Conservation (phyloP, 495 filamentous ascomycete genomes). For the Penicillium ucsense region DNA sequence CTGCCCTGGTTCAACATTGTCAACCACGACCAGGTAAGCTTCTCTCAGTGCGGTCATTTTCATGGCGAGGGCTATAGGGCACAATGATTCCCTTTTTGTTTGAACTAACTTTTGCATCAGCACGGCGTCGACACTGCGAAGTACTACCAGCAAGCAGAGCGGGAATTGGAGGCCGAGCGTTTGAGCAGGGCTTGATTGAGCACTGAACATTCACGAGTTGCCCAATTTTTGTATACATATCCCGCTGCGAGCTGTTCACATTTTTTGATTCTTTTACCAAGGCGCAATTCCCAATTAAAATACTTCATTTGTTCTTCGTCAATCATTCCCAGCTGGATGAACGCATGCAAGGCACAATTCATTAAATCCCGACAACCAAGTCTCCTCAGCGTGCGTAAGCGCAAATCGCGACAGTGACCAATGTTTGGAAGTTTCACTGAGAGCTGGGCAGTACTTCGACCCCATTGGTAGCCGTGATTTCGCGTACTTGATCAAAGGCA, state of each 20-base stretch:
- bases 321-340: background rate
- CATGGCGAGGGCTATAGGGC: too few relatives aligned
- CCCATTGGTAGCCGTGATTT: background rate
- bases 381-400: background rate
- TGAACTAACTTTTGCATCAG: conserved; percentile 28
- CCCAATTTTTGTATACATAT: conserved; percentile 24
- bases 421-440: background rate
- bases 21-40: conserved; percentile 72
- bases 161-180: conserved; percentile 76
- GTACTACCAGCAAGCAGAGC: conserved; percentile 94
- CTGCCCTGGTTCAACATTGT: conserved; percentile 97
- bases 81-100: too few relatives aligned
- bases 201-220: conserved; percentile 1
- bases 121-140: conserved; percentile 97
- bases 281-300: conserved; percentile 20
- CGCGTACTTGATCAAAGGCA: conserved; percentile 15
- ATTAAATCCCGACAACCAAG: background rate
- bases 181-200: conserved; percentile 20
- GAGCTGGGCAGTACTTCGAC: background rate
- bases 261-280: conserved; percentile 11
- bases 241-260: conserved; percentile 4
- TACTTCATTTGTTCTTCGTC: conserved; percentile 7
- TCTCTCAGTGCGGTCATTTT: background rate
- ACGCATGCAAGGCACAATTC: background rate
- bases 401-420: too few relatives aligned